Evolutionary conservation across 306 rosid genomes (phyloP).

Genomic region (Lathyrus sativus): DNA sequence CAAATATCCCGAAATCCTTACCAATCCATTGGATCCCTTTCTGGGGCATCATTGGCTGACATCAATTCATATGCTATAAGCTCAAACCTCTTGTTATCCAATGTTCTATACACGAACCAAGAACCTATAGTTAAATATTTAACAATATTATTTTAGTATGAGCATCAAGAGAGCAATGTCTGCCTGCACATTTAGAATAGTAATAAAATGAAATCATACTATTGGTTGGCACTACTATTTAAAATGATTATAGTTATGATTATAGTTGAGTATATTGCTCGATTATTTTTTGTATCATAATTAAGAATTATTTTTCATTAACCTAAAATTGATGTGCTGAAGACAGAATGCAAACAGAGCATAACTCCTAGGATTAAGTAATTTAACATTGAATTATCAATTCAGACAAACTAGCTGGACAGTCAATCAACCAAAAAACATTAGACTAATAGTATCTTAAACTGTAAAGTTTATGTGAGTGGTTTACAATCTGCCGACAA

Average conservation of each 20-base stretch:
- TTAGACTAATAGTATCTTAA: no score
- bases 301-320: slow-evolving; percentile 14
- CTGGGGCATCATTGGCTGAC: slow-evolving; percentile 96
- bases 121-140: slow-evolving; percentile 57
- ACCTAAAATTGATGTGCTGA: slow-evolving; percentile 16
- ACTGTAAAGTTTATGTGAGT: no score
- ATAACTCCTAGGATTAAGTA: slow-evolving; percentile 15
- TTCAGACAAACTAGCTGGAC: no score
- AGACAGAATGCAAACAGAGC: slow-evolving; percentile 4
- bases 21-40: slow-evolving; percentile 99
- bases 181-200: slow-evolving; percentile 15
- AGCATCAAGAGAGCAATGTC: slow-evolving; percentile 20
- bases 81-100: slow-evolving; percentile 58
- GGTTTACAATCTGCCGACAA: no score
- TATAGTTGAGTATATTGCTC: slow-evolving; percentile 13
- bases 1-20: slow-evolving; percentile 38
- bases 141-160: slow-evolving; percentile 14
- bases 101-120: slow-evolving; percentile 70
- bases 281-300: slow-evolving; percentile 9
- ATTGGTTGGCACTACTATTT: slow-evolving; percentile 14
- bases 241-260: slow-evolving; percentile 11
- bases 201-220: slow-evolving; percentile 18
- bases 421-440: no score
- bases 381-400: slow-evolving; percentile 20
- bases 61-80: slow-evolving; percentile 85